phyloP scores from a whole-genome alignment of 2,329 filamentous ascomycete species.

The Myriangium duriaei region DNA sequence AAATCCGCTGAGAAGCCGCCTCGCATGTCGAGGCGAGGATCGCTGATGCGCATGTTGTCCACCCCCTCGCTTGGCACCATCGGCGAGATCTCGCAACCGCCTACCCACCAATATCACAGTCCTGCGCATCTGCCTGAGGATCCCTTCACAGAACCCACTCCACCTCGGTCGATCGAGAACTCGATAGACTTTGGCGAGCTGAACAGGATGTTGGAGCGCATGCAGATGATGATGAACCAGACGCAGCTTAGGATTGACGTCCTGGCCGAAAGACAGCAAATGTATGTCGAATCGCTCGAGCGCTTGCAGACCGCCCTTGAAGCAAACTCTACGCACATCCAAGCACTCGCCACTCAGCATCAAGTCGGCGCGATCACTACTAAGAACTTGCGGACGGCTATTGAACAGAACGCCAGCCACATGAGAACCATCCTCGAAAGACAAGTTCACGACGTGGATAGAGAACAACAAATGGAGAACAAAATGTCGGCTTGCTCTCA shows the following conservation, averaged over 20 bases:
- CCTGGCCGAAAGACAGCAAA: conserved; percentile 5
- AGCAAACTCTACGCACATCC: conserved; percentile 6
- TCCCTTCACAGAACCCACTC: conserved; percentile 10
- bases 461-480: conserved; percentile 3
- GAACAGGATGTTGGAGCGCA: conserved; percentile 7
- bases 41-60: conserved; percentile 9
- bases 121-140: conserved; percentile 8
- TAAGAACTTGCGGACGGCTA: conserved; percentile 6
- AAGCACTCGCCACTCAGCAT: conserved; percentile 6
- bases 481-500: conserved; percentile 1
- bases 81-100: conserved; percentile 5
- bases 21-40: not conserved
- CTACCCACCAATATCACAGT: not conserved
- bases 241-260: conserved; percentile 5
- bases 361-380: conserved; percentile 6
- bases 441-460: conserved; percentile 3
- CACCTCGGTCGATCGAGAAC: conserved; percentile 1
- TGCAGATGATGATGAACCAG: conserved; percentile 11
- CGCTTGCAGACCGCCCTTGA: conserved; percentile 4
- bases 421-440: conserved; percentile 6
- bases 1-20: not conserved
- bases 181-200: conserved; percentile 10
- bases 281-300: conserved; percentile 7
- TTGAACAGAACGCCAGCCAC: conserved; percentile 9
- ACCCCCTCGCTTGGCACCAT: conserved; percentile 11